Percentiles rank a stretch among this genome's conserved stretches.
phyloP scores from a whole-genome alignment of 2,329 filamentous ascomycete species.

The Xylariaceae sp. region DNA sequence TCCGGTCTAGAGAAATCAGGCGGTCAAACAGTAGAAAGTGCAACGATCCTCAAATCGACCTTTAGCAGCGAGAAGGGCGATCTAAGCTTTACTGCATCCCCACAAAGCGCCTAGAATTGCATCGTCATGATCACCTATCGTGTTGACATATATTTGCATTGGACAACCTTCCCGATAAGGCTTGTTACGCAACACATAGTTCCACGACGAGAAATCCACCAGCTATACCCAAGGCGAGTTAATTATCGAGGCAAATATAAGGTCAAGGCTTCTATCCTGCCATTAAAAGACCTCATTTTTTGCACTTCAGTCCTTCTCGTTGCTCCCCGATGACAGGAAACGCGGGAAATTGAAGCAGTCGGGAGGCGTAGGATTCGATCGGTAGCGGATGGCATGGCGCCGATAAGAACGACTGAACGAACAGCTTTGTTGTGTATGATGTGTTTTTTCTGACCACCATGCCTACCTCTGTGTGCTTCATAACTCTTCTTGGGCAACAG shows the following conservation, averaged over 20 bases:
- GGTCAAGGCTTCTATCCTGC: not conserved
- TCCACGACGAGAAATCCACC: not conserved
- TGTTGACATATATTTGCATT: slow-evolving; percentile 9
- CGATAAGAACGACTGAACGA: slow-evolving; percentile 20
- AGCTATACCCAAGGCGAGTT: slow-evolving; percentile 1
- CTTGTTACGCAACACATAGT: slow-evolving; percentile 2
- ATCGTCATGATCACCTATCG: slow-evolving; percentile 2
- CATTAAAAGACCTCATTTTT: not conserved
- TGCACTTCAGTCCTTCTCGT: not conserved
- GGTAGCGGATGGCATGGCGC: slow-evolving; percentile 1
- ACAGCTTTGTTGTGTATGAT: slow-evolving; percentile 16
- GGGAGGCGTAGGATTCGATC: not conserved
- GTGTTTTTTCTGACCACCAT: not conserved
- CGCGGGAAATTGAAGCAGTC: slow-evolving; percentile 6
- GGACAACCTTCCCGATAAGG: slow-evolving; percentile 9
- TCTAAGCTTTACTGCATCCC: slow-evolving; percentile 33
- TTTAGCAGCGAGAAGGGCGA: slow-evolving; percentile 43
- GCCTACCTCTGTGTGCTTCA: slow-evolving; percentile 4
- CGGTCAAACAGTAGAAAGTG: slow-evolving; percentile 42
- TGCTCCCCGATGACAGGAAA: slow-evolving; percentile 5
- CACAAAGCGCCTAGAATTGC: slow-evolving; percentile 39
- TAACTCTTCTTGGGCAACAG: not conserved
- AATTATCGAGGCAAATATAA: not conserved
- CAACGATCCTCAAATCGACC: slow-evolving; percentile 39
- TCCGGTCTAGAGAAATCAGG: slow-evolving; percentile 46